Percentiles rank a stretch among this genome's conserved stretches.
Evolutionary conservation across 2,329 filamentous ascomycete species (phyloP).

Genomic region (Cladosporium sp.): DNA sequence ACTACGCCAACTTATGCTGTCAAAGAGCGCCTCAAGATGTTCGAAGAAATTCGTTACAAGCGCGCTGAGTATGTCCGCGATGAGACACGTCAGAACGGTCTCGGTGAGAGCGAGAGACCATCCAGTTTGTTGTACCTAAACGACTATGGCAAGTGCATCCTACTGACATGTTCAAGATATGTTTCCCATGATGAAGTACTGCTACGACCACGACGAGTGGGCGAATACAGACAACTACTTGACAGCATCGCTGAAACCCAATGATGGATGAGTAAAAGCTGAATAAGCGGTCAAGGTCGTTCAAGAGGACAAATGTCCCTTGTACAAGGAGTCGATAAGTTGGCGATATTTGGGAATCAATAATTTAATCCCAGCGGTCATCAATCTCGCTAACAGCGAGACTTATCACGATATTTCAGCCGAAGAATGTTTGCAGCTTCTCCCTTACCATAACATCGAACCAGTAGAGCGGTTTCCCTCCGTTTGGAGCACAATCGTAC

Average conservation of each 20-base stretch:
- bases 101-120: background rate
- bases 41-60: background rate
- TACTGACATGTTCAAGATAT: background rate
- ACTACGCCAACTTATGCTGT: background rate
- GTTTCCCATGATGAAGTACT: background rate
- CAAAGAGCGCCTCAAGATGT: background rate
- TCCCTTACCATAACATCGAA: conserved; percentile 5
- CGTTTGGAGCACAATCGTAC: background rate
- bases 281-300: too few species aligned
- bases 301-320: too few species aligned
- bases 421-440: conserved; percentile 1
- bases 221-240: background rate
- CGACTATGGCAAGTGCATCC: background rate
- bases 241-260: background rate
- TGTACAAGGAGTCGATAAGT: too few species aligned
- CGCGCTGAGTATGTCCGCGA: background rate
- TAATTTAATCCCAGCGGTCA: too few species aligned
- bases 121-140: background rate
- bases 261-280: too few species aligned
- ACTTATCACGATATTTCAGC: background rate
- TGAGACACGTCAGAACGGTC: background rate
- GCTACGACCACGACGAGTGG: conserved; percentile 2
- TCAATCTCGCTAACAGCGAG: background rate
- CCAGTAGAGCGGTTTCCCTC: background rate
- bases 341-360: too few species aligned